Base-by-base conservation (phyloP, 2,329 filamentous ascomycete species). In the Helotiales sp. region DNA sequence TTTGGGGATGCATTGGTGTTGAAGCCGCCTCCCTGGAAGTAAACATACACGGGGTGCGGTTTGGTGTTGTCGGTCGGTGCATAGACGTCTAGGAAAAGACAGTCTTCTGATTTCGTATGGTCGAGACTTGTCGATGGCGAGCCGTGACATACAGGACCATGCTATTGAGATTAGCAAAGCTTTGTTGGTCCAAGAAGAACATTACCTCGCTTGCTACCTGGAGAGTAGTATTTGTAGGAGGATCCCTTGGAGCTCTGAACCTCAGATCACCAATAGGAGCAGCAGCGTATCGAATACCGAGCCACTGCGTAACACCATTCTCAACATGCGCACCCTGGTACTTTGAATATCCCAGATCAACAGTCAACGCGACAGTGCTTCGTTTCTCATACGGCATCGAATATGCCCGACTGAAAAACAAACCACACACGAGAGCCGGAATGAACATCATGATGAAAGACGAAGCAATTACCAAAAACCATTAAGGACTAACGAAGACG, bases 231-330 rank as follows among this genome's bases (percentile, higher is more conserved):
- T 70, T 72, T 1, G 52, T n/a, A 10, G 61, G 3, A 6, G 91
- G 91, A 75, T 92, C 88, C 72, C 85, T 80, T 0, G 92, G 91
- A 13, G 88, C 87, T 62, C 83, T 81, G 75, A 93, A 95, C 22
- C 92, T 84, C 67, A 92, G 76, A 6, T 85, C 73, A 1, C 88
- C 89, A 1, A 91, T 65, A 0, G 92, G 92, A 15, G 91, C 82
- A 5, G 89, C 88, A 1, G 91, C 92, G 80, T 88, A 96, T 50
- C 91, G 86, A 70, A 96, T 87, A 1, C 91, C 92, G 7, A 92
- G 83, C 90, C 91, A 95, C 77, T 90, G 84, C 2, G 85, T 87
- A 57, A 93, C 80, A 0, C 88, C 89, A 71, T 86, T 86, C 0
- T 78, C 71, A 1, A 84, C 80, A 1, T 81, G 75, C 3, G 80